A percentile compares a stretch with the other conserved stretches of the same genome.
Conservation (phyloP, 1,139 yeast genomes). For the Protomyces arabidopsidicola region DNA sequence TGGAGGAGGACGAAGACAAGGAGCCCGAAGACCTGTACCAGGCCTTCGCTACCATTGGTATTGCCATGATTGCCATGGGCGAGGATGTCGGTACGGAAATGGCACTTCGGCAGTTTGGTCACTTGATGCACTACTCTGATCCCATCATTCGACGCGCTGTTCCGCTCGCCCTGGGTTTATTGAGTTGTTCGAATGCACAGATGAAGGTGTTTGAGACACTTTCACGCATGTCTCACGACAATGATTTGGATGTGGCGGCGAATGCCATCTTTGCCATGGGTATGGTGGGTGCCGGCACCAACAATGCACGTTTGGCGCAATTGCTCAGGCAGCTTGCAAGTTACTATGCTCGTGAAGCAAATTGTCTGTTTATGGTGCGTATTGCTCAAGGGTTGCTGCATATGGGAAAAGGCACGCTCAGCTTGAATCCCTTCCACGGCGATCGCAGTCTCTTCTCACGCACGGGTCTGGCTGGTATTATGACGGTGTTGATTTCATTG, state of each 20-base stretch:
- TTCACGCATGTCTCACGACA: constrained; percentile 93
- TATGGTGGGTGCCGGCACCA: constrained; percentile 95
- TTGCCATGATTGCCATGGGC: constrained; percentile 94
- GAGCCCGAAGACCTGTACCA: constrained; percentile 49
- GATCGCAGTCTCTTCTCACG: constrained; percentile 85
- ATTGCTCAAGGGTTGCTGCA: constrained; percentile 93
- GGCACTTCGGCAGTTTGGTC: constrained; percentile 95
- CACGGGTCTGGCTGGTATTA: constrained; percentile 81
- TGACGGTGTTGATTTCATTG: constrained; percentile 78
- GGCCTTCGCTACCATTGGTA: constrained; percentile 88
- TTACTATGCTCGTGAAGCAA: constrained; percentile 85
- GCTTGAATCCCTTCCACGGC: constrained; percentile 81
- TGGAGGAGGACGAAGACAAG: constrained; percentile 47
- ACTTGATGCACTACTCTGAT: constrained; percentile 92
- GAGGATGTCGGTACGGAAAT: constrained; percentile 97
- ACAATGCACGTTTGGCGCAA: constrained; percentile 96
- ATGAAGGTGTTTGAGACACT: constrained; percentile 96
- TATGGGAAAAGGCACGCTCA: constrained; percentile 90
- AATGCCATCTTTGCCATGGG: constrained; percentile 98
- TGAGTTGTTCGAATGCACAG: constrained; percentile 89
- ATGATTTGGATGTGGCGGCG: constrained; percentile 89
- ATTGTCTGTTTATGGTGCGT: constrained; percentile 86
- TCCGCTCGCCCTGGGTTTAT: constrained; percentile 95
- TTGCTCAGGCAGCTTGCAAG: constrained; percentile 89
- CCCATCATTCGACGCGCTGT: constrained; percentile 88